Base-by-base conservation (phyloP, 148 eudicot genomes). In the Arbutus unedo region DNA sequence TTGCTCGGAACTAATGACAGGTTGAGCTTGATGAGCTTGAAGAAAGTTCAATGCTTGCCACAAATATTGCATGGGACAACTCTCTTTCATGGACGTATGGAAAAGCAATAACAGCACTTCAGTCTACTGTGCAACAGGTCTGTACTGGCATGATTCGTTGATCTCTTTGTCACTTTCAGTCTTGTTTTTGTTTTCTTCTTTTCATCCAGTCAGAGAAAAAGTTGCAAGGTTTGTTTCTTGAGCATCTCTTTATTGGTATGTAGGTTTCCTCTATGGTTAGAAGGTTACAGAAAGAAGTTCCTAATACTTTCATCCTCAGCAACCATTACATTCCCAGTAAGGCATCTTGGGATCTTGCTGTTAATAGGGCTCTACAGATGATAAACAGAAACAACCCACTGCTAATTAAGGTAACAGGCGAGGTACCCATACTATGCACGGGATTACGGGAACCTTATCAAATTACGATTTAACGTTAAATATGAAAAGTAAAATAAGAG, bases 11-110 rank as follows among this genome's bases (percentile, higher is more conserved):
- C 79, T 80, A 89, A 90, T 89, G 79, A 84, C 91, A 96, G 98
- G 93, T 97, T 80, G 99, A 97, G 87, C 90, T 97, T 85, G 89
- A 90, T 85, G 99, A 97, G 88, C 87, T 94, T 85, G 91, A 97
- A 88, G 97, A 92, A 89, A 89, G 93, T 85, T 97, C 99, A 14
- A 86, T 94, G 86, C 81, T 97, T 81, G 98, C 95, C 72, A 91
- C 92, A 67, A 94, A 94, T 81, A 56, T 97, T 81, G 99, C 97
- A 5, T 97, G 99, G 99, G 99, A 97, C 54, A 85, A 85, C 75
- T 78, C 89, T 78, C 89, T 93, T 60, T 97, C 91, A n/a, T 84
- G 87, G 66, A 87, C 93, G n/a, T 94, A 91, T 85, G 80, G 25
- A 56, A 81, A 81, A 74, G 98, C 98, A 19, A 83, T 94, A 75